Percentiles rank a stretch among this genome's conserved stretches.
phyloP scores from a whole-genome alignment of 495 filamentous ascomycete species.

The Beverwykella pulmonaria region DNA sequence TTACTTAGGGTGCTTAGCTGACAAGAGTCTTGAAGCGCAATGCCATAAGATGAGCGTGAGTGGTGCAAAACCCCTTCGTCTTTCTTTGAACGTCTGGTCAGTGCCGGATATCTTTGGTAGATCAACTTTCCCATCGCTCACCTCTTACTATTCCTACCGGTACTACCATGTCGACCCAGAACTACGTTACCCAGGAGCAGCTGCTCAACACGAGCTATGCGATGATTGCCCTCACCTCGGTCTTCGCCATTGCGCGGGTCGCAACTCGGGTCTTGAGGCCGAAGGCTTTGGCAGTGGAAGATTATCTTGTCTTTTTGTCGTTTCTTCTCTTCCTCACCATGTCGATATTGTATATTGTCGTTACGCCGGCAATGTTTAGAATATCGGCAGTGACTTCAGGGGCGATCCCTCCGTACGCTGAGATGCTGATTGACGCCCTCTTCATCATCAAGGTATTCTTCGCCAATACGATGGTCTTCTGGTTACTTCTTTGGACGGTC shows the following conservation, averaged over 20 bases:
- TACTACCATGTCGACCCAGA: slow-evolving; percentile 14
- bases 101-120: not conserved
- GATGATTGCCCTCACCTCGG: slow-evolving; percentile 43
- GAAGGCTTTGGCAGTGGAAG: slow-evolving; percentile 42
- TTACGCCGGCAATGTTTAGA: slow-evolving; percentile 43
- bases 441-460: slow-evolving; percentile 49
- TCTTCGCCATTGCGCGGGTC: slow-evolving; percentile 37
- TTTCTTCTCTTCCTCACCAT: slow-evolving; percentile 44
- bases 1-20: not conserved
- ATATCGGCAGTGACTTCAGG: slow-evolving; percentile 31
- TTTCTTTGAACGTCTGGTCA: not conserved
- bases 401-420: slow-evolving; percentile 30
- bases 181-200: slow-evolving; percentile 7
- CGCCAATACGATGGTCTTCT: slow-evolving; percentile 50
- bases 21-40: not conserved
- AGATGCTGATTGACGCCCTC: slow-evolving; percentile 37
- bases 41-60: not conserved
- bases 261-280: slow-evolving; percentile 16
- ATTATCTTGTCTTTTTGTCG: slow-evolving; percentile 41
- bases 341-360: slow-evolving; percentile 46
- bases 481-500: slow-evolving; percentile 53
- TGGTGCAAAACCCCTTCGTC: not conserved
- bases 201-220: slow-evolving; percentile 34
- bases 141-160: not conserved
- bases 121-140: not conserved